These are phyloP conservation scores for Botrytis aclada DNA, from an alignment of 2,329 filamentous ascomycete species.

Conservation along the genomic window DNA sequence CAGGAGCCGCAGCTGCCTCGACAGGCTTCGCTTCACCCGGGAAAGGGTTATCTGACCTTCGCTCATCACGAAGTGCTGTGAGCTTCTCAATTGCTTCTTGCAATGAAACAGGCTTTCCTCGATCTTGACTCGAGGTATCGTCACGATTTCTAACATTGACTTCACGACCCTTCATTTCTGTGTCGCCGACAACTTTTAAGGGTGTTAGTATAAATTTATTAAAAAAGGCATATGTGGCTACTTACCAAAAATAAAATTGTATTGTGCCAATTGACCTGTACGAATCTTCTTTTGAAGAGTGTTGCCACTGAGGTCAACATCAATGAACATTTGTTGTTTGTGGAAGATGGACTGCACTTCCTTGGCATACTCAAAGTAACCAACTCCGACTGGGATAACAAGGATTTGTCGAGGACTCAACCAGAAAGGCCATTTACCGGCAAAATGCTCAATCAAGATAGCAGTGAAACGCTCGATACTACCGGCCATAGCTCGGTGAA, in stretches of 20 bases:
- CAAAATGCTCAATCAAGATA: constrained; percentile 81
- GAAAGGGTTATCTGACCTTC: constrained; percentile 41
- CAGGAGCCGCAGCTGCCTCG: neutral
- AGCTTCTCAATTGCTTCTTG: constrained; percentile 57
- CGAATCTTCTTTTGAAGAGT: constrained; percentile 89
- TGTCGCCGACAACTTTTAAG: constrained; percentile 54
- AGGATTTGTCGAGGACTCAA: constrained; percentile 78
- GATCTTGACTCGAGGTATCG: constrained; percentile 58
- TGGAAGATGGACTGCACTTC: constrained; percentile 70
- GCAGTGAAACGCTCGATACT: constrained; percentile 68
- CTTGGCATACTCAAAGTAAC: constrained; percentile 68
- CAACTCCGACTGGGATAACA: constrained; percentile 73
- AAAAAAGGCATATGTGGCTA: neutral
- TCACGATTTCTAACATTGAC: constrained; percentile 64
- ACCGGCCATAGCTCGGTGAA: constrained; percentile 77
- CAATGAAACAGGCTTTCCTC: constrained; percentile 56
- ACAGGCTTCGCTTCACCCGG: constrained; percentile 30
- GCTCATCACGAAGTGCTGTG: constrained; percentile 49
- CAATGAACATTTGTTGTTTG: constrained; percentile 64
- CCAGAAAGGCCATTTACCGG: constrained; percentile 88
- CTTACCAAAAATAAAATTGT: constrained; percentile 78
- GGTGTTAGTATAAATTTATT: constrained; percentile 19
- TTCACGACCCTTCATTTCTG: constrained; percentile 57
- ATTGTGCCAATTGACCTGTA: constrained; percentile 74
- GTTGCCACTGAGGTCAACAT: constrained; percentile 70